Base-by-base conservation (phyloP, 768 basidiomycete species). In the Phlebiopsis gigantea region DNA sequence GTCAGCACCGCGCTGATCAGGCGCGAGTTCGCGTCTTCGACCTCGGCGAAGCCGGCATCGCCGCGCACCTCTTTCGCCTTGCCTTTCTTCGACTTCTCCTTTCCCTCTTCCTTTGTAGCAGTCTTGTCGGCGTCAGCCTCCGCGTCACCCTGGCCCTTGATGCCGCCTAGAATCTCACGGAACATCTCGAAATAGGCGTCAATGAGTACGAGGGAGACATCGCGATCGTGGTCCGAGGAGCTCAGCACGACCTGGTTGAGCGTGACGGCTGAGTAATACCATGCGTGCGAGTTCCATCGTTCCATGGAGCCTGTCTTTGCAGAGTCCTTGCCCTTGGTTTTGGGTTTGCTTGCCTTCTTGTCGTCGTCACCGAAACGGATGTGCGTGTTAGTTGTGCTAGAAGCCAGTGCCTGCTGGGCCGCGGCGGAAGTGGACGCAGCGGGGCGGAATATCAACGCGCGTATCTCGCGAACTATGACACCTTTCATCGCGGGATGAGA, bases 131-230 rank as follows among this genome's bases (percentile, higher is more conserved):
- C 67, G 42, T 75, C 72, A 57, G 70, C 50, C 64, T 69, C 65
- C 63, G 71, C 66, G 71, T 69, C 47, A 74, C 73, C 64, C 77
- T 60, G 57, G 62, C 61, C 47, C 58, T 69, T 62, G 42, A 66
- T 58, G 24, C 71, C 84, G 0, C 90, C 88, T 2, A 98, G 78
- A 9, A 97, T 74, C 63, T 92, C 92, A 64, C 85, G 79, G 76
- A 99, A 99, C 66, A 98, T 79, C 73, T 94, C 88, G 65, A 98
- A 99, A 72, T 98, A 98, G 3, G 94, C 79, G 50, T 93, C 88
- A 19, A 98, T 84, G 58, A 98, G 76, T 58, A 83, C 79, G 46
- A 84, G 71, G 14, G 94, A 88, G 9, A 93, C 88, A 0, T 83
- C 82, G 8, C 80, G 76, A 62, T 97, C 94, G 17, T 68, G 74